phyloP scores from a whole-genome alignment of 345 rosid species.

The Lepidium sativum region DNA sequence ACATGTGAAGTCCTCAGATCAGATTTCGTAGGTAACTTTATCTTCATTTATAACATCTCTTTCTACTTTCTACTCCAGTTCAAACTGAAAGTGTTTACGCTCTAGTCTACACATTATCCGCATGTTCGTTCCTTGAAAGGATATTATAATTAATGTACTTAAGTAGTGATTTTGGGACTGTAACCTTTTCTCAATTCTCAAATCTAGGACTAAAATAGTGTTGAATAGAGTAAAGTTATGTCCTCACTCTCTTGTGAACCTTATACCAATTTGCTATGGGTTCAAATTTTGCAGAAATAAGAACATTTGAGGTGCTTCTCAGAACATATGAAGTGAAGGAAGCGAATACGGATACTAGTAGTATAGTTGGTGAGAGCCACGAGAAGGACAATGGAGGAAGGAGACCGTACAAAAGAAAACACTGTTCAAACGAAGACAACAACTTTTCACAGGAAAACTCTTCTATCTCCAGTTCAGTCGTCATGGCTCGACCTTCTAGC shows the following conservation, averaged over 20 bases:
- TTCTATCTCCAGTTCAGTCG: constrained; percentile 24
- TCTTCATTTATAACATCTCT: not conserved
- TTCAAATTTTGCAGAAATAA: constrained; percentile 46
- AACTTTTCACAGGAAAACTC: constrained; percentile 13
- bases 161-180: not conserved
- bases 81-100: not conserved
- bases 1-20: constrained; percentile 67
- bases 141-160: not conserved
- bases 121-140: not conserved
- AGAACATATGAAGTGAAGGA: constrained; percentile 79
- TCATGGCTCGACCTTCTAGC: constrained; percentile 70
- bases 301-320: constrained; percentile 84
- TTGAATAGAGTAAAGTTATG: not conserved
- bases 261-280: not conserved
- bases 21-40: constrained; percentile 57
- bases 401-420: constrained; percentile 72
- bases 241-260: not conserved
- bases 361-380: constrained; percentile 11
- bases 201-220: not conserved
- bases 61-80: not conserved
- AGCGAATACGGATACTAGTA: constrained; percentile 32
- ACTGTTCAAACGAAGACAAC: constrained; percentile 35
- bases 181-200: not conserved
- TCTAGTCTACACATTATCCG: not conserved
- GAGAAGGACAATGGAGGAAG: constrained; percentile 29